Conservation (phyloP, 169 alveolate species). For the Cytauxzoon felis region DNA sequence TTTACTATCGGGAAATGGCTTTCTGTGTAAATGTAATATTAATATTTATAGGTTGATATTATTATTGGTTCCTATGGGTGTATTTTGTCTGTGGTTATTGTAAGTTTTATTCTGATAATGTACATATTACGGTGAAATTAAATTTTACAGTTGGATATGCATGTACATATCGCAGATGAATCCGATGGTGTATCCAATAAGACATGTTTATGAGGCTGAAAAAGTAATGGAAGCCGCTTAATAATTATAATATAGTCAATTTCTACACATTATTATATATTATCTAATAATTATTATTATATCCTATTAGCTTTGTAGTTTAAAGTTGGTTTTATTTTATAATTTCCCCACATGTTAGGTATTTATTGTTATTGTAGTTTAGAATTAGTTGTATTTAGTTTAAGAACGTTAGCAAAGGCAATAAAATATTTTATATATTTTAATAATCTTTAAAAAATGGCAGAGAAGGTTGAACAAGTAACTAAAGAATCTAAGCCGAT, state of each 20-base stretch:
- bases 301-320: too few species aligned
- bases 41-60: constrained; percentile 13
- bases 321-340: too few species aligned
- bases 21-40: neutral
- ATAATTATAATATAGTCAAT: too few species aligned
- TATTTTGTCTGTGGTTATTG: constrained; percentile 57
- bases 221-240: constrained; percentile 9
- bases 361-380: too few species aligned
- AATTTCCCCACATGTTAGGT: too few species aligned
- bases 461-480: constrained; percentile 64
- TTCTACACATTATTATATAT: too few species aligned
- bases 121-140: neutral
- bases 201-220: constrained; percentile 17
- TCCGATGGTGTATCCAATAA: constrained; percentile 62
- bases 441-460: too few species aligned
- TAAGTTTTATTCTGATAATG: constrained; percentile 10
- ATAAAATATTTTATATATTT: too few species aligned
- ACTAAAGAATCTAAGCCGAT: constrained; percentile 69
- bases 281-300: too few species aligned
- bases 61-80: constrained; percentile 40
- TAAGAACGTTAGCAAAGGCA: too few species aligned
- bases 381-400: too few species aligned
- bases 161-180: constrained; percentile 63
- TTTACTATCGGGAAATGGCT: too few species aligned
- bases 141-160: constrained; percentile 50